Conservation (phyloP, 352 stramenopile species). For the Pythium phragmitis region DNA sequence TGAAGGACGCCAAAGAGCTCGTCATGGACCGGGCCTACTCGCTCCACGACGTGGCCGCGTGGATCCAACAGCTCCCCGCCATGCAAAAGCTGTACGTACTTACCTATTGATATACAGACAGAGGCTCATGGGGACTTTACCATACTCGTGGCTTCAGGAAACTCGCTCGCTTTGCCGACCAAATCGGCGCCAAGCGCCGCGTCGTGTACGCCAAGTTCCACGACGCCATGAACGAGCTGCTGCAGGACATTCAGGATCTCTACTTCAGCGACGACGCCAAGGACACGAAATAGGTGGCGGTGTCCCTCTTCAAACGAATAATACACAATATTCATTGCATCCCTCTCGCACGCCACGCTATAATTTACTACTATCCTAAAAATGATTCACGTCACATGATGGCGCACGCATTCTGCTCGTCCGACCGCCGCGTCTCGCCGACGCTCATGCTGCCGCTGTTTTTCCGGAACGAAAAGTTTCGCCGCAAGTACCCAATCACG, state of each 20-base stretch:
- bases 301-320: constrained; percentile 1
- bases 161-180: constrained; percentile 74
- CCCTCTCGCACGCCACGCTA: constrained; percentile 22
- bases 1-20: constrained; percentile 75
- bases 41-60: constrained; percentile 68
- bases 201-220: constrained; percentile 73
- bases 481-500: constrained; percentile 72
- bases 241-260: constrained; percentile 64
- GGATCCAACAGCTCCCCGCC: constrained; percentile 73
- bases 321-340: constrained; percentile 1
- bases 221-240: constrained; percentile 69
- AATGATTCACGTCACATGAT: constrained; percentile 50
- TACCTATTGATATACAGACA: neutral
- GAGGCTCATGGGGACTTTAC: too few relatives aligned
- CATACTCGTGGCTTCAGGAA: constrained; percentile 42
- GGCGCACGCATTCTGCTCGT: constrained; percentile 58
- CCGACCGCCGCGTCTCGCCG: constrained; percentile 25
- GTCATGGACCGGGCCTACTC: constrained; percentile 67
- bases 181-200: constrained; percentile 54
- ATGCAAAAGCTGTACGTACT: constrained; percentile 78
- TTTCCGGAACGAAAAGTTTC: constrained; percentile 81
- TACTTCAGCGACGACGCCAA: constrained; percentile 52
- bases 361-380: constrained; percentile 5
- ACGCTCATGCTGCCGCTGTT: constrained; percentile 30
- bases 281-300: constrained; percentile 39